Percentiles rank a stretch among this genome's conserved stretches.
Evolutionary conservation across 1,139 yeast species (phyloP).

Genomic region (Suhomyces yuchorum): DNA sequence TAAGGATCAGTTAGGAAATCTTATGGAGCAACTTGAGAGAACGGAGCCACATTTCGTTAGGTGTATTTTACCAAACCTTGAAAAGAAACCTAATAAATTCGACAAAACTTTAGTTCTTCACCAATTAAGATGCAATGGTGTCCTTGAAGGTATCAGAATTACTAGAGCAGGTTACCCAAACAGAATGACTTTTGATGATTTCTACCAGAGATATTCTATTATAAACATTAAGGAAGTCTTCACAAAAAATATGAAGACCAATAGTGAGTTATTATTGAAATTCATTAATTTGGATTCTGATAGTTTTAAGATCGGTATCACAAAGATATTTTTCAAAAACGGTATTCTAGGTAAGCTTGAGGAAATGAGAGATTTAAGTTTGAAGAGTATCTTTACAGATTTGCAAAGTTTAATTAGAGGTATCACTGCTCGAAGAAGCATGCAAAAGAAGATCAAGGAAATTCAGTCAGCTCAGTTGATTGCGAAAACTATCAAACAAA

Average conservation of each 20-base stretch:
- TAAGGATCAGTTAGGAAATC: slow-evolving; percentile 73
- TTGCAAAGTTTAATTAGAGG: slow-evolving; percentile 78
- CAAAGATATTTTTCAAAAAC: slow-evolving; percentile 90
- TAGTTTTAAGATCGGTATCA: slow-evolving; percentile 74
- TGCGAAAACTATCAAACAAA: slow-evolving; percentile 59
- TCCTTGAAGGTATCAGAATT: slow-evolving; percentile 93
- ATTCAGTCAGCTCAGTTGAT: slow-evolving; percentile 74
- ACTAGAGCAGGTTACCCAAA: slow-evolving; percentile 98
- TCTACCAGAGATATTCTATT: slow-evolving; percentile 72
- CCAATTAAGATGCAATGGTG: slow-evolving; percentile 96
- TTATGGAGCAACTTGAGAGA: slow-evolving; percentile 71
- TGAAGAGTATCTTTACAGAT: slow-evolving; percentile 56
- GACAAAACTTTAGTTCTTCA: slow-evolving; percentile 79
- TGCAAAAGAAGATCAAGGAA: slow-evolving; percentile 54
- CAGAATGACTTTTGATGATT: slow-evolving; percentile 80
- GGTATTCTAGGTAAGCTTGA: slow-evolving; percentile 91
- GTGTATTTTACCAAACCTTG: slow-evolving; percentile 88
- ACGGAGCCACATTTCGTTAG: slow-evolving; percentile 98
- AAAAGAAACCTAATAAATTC: slow-evolving; percentile 69
- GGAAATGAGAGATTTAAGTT: slow-evolving; percentile 67
- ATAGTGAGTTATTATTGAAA: slow-evolving; percentile 67
- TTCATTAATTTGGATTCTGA: slow-evolving; percentile 62
- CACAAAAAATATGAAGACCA: slow-evolving; percentile 58
- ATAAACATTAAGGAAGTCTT: slow-evolving; percentile 51
- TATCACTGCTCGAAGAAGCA: slow-evolving; percentile 53